These are phyloP conservation scores for Epichloe uncinata DNA, from an alignment of 2,329 filamentous ascomycete genomes.

Conservation along the genomic window DNA sequence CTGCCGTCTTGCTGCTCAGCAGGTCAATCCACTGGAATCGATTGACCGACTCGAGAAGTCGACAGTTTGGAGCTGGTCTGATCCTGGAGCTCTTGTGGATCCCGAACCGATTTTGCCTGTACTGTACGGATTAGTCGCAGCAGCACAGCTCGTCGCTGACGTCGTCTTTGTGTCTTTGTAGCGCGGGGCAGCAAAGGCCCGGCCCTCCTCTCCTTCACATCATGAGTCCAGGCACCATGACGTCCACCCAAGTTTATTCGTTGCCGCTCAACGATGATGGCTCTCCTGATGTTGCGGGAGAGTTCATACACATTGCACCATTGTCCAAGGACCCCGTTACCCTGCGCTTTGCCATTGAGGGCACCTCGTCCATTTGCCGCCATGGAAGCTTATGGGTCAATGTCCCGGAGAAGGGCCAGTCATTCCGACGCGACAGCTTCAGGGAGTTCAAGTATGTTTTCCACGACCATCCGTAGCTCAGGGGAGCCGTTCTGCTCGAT, in stretches of 20 bases:
- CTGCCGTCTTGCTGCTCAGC: not conserved
- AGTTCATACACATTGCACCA: slow-evolving; percentile 84
- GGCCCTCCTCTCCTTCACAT: slow-evolving; percentile 18
- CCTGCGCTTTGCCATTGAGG: slow-evolving; percentile 82
- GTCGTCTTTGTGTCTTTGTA: not conserved
- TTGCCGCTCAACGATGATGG: slow-evolving; percentile 87
- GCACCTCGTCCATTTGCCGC: slow-evolving; percentile 88
- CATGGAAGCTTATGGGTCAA: slow-evolving; percentile 96
- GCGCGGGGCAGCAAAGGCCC: slow-evolving; percentile 8
- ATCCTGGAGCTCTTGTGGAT: slow-evolving; percentile 2
- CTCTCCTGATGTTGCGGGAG: slow-evolving; percentile 74
- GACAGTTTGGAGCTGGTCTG: not conserved
- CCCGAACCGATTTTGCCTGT: not conserved
- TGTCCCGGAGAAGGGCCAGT: slow-evolving; percentile 62
- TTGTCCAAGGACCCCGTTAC: slow-evolving; percentile 59
- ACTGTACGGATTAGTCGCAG: too few relatives aligned
- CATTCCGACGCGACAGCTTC: slow-evolving; percentile 69
- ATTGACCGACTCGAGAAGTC: not conserved
- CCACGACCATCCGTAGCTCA: not conserved
- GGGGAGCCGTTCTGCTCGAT: not conserved
- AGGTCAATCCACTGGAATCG: not conserved
- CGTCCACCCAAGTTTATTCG: slow-evolving; percentile 65
- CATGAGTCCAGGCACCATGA: slow-evolving; percentile 50
- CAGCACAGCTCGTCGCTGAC: not conserved
- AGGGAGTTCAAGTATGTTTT: slow-evolving; percentile 71